These are phyloP conservation scores for Yamadazyma olivae DNA, from an alignment of 805 yeast species.

Conservation along the genomic window DNA sequence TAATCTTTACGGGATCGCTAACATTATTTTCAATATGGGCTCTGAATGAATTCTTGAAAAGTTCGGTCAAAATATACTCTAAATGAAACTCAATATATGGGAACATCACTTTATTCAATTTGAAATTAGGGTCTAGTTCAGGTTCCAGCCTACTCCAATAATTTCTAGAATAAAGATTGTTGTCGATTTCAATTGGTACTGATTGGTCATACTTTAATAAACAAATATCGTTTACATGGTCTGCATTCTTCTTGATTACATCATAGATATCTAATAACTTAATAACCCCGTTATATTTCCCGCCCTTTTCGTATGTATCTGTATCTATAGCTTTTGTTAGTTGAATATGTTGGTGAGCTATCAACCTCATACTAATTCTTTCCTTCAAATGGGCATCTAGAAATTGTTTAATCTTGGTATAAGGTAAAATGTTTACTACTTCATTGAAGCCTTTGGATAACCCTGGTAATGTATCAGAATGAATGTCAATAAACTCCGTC, in stretches of 20 bases:
- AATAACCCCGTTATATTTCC: slow-evolving; percentile 55
- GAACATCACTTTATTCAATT: slow-evolving; percentile 55
- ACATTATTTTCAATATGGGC: slow-evolving; percentile 76
- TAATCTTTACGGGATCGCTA: slow-evolving; percentile 35
- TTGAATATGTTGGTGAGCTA: slow-evolving; percentile 81
- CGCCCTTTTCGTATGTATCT: slow-evolving; percentile 50
- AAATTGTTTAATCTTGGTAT: slow-evolving; percentile 54
- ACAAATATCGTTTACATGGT: slow-evolving; percentile 79
- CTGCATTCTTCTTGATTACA: slow-evolving; percentile 61
- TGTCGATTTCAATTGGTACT: slow-evolving; percentile 57
- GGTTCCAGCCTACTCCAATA: slow-evolving; percentile 29
- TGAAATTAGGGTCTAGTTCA: slow-evolving; percentile 13
- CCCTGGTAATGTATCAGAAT: slow-evolving; percentile 79
- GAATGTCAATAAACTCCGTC: slow-evolving; percentile 62
- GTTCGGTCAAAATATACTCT: slow-evolving; percentile 83
- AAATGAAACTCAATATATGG: slow-evolving; percentile 87
- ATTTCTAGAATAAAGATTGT: slow-evolving; percentile 24
- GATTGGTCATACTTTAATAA: slow-evolving; percentile 77
- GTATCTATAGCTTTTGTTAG: slow-evolving; percentile 42
- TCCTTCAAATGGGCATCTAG: slow-evolving; percentile 77
- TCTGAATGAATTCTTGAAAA: slow-evolving; percentile 81
- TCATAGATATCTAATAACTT: slow-evolving; percentile 61
- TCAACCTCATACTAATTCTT: slow-evolving; percentile 79
- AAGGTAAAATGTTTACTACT: slow-evolving; percentile 45
- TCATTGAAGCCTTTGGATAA: slow-evolving; percentile 82